Evolutionary conservation across 2,329 filamentous ascomycete genomes (phyloP).

Genomic region (Aspergillus novoparasiticus): DNA sequence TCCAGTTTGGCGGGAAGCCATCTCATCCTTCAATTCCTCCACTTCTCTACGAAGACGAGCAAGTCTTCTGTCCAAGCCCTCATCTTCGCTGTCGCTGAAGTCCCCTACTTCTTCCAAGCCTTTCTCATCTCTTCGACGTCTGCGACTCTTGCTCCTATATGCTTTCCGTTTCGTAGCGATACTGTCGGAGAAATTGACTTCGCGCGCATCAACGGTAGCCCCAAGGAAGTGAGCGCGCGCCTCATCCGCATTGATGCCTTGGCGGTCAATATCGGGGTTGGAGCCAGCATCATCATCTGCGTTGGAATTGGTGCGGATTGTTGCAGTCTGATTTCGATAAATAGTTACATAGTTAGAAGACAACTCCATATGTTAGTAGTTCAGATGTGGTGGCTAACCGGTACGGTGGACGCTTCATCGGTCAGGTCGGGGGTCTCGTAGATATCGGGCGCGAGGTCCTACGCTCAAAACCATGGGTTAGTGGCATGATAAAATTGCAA

Average conservation of each 20-base stretch:
- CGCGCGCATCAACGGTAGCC: slow-evolving; percentile 71
- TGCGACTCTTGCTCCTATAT: slow-evolving; percentile 74
- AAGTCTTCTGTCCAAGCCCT: slow-evolving; percentile 76
- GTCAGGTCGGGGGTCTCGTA: slow-evolving; percentile 95
- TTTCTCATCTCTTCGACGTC: slow-evolving; percentile 54
- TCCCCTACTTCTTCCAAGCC: slow-evolving; percentile 68
- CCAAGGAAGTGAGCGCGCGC: slow-evolving; percentile 80
- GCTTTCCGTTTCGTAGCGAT: slow-evolving; percentile 80
- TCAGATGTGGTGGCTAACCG: slow-evolving; percentile 54
- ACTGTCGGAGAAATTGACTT: slow-evolving; percentile 87
- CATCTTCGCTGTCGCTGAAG: slow-evolving; percentile 76
- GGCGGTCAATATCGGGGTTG: slow-evolving; percentile 69
- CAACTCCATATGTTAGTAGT: not conserved
- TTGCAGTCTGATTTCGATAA: slow-evolving; percentile 54
- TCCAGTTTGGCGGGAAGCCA: slow-evolving; percentile 50
- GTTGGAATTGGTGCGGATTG: slow-evolving; percentile 59
- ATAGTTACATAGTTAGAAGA: slow-evolving; percentile 35
- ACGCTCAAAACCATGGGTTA: slow-evolving; percentile 8
- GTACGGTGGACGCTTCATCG: slow-evolving; percentile 84
- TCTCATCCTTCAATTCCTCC: slow-evolving; percentile 66
- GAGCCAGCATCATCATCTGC: slow-evolving; percentile 58
- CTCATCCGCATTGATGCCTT: slow-evolving; percentile 73
- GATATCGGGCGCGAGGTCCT: slow-evolving; percentile 92
- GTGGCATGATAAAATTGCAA: slow-evolving; percentile 5
- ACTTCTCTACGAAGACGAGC: slow-evolving; percentile 81